These are phyloP conservation scores for Lentinula lateritia DNA, from an alignment of 768 basidiomycete species.

Conservation along the genomic window DNA sequence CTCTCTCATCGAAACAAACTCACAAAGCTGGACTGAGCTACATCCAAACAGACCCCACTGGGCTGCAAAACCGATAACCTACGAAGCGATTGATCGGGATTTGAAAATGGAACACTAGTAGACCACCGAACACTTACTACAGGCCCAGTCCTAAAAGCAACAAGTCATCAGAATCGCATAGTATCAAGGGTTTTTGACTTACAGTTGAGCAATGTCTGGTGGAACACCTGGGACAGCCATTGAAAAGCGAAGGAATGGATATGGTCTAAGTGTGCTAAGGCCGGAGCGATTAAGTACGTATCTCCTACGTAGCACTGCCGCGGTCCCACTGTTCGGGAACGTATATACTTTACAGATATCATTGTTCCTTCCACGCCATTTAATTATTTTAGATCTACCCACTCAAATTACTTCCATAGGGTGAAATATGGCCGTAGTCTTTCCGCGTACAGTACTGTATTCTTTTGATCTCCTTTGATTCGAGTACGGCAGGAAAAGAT, in stretches of 20 bases:
- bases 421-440: too few relatives aligned
- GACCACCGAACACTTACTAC: background rate
- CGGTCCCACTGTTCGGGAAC: background rate
- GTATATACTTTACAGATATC: background rate
- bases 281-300: background rate
- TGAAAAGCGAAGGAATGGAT: background rate
- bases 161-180: background rate
- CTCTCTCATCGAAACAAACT: background rate
- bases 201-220: background rate
- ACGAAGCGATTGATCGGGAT: background rate
- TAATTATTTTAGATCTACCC: too few relatives aligned
- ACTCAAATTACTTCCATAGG: too few relatives aligned
- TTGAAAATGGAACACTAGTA: background rate
- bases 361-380: background rate
- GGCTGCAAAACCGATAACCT: background rate
- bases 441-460: too few relatives aligned
- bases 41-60: conserved; percentile 1
- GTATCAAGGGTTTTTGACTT: background rate
- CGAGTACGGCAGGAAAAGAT: too few relatives aligned
- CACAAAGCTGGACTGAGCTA: background rate
- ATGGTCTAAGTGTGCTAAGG: background rate
- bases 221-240: background rate
- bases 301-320: background rate
- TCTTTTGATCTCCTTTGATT: too few relatives aligned
- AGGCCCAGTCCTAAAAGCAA: background rate